Base-by-base conservation (phyloP, 345 rosid genomes). In the Heritiera fomes region DNA sequence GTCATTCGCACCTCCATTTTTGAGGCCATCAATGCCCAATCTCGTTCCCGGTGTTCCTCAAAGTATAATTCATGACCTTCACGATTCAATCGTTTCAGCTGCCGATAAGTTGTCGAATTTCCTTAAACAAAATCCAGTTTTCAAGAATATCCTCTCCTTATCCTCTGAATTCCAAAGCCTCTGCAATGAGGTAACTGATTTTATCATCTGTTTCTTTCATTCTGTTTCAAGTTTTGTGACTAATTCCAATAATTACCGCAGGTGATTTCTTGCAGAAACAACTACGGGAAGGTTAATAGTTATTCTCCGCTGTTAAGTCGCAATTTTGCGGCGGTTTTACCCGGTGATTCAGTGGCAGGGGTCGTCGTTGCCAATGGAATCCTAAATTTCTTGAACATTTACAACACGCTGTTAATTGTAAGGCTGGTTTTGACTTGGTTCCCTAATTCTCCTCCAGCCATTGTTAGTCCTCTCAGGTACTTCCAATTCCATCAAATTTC, bases 341-440 rank as follows among this genome's bases (percentile, higher is more conserved):
- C 99, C 0, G 96, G 97, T 7, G 98, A 95, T 86, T 91, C 98
- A 15, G 89, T 92, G 80, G 96, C 96, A 1, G 99, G 94, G 67
- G 8, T 93, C 65, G 97, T 95, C 86, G 97, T 92, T 83, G 90
- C 94, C 14, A 95, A 93, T 71, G 98, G 99, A 4, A 75, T 93
- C 76, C 53, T 84, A 66, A 95, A 88, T 75, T 95, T 95, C 86
- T 85, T 95, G 77, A 95, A 88, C 81, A 80, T 95, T 67, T 95
- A 93, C 85, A 95, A 93, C 85, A 88, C 96, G 8, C 69, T 95
- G 74, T 90, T 95, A 85, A 81, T 95, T 46, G 79, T 84, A 61
- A 87, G 99, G 86, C 95, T 95, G 60, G 98, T 95, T 73, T 85
- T 95, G 88, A 93, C 98, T 43, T 95, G 98, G 99, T 95, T 95